Base-by-base conservation (phyloP, 169 alveolate genomes). In the Eimeria falciformis region DNA sequence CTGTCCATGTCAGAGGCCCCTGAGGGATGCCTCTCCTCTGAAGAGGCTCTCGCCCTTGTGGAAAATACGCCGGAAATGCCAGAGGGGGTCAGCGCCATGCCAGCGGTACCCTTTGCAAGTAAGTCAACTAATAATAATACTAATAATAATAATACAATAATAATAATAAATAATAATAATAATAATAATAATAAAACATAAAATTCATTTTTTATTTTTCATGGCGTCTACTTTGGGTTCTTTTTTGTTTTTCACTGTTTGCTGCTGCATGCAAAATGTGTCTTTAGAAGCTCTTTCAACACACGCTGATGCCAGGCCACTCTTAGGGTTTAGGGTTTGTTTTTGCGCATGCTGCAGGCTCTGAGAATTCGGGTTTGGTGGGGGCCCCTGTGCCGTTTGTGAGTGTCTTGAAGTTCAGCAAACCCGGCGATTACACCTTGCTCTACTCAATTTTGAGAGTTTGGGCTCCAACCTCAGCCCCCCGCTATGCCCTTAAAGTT, bases 341-440 rank as follows among this genome's bases (percentile, higher is more conserved):
- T 14, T 50, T 50, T 50, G 7, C n/a, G n/a, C 14, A 14, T 14
- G 62, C 7, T 14, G 7, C 62, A 50, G 62, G 62, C n/a, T 50
- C 62, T 50, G 62, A 50, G 62, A 29, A 29, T 21, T 12, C 23
- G 27, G 71, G 71, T 12, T 21, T 58, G 12, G 5, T 58, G 71
- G 71, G 71, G 71, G 71, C 71, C 71, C 71, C 71, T 21, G 71
- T 58, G 11, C 71, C 71, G 33, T 58, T 58, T n/a, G 27, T 58
- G 9, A 58, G 71, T n/a, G 27, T 58, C 0, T 21, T 58, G 12
- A 9, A 29, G 33, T 12, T 29, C 12, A 21, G 5, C 7, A 29
- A 12, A 12, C 27, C 5, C 11, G 71, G 71, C 33, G n/a, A 7
- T 21, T 58, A 58, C 71, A 12, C 27, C 0, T 21, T 58, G 27